phyloP scores from a whole-genome alignment of 306 rosid genomes.

The Herpetospermum pedunculosum region DNA sequence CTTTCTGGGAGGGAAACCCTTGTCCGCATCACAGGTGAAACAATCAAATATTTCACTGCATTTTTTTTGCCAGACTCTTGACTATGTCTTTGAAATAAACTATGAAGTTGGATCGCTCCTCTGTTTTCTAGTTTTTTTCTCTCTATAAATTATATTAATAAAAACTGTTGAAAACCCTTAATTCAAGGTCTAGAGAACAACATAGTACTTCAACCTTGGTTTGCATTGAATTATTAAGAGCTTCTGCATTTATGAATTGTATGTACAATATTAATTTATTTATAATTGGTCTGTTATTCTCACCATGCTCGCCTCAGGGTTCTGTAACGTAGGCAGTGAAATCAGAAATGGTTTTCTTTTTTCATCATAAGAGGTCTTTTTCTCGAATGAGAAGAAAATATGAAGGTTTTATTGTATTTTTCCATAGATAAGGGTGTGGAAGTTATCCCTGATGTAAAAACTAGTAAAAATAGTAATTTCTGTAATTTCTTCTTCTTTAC shows the following conservation, averaged over 20 bases:
- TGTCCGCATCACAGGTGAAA: constrained; percentile 49
- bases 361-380: not conserved
- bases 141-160: not conserved
- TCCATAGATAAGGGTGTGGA: not conserved
- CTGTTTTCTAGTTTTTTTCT: not conserved
- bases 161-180: not conserved
- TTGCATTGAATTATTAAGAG: not conserved
- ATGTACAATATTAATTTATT: not conserved
- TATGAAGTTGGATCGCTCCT: not conserved
- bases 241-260: not conserved
- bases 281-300: not conserved
- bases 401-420: too few species aligned
- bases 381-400: too few species aligned
- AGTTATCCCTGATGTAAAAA: not conserved
- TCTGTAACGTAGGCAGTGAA: not conserved
- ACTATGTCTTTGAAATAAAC: not conserved
- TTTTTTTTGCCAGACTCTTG: not conserved
- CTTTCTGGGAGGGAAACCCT: constrained; percentile 61
- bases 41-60: not conserved
- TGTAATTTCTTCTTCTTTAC: not conserved
- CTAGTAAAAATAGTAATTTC: too few species aligned
- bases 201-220: not conserved
- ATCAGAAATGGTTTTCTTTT: not conserved
- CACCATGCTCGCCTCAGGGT: not conserved
- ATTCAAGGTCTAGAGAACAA: not conserved